phyloP scores from a whole-genome alignment of 1,139 yeast species.

The Hemisphaericaspora subhashii region DNA sequence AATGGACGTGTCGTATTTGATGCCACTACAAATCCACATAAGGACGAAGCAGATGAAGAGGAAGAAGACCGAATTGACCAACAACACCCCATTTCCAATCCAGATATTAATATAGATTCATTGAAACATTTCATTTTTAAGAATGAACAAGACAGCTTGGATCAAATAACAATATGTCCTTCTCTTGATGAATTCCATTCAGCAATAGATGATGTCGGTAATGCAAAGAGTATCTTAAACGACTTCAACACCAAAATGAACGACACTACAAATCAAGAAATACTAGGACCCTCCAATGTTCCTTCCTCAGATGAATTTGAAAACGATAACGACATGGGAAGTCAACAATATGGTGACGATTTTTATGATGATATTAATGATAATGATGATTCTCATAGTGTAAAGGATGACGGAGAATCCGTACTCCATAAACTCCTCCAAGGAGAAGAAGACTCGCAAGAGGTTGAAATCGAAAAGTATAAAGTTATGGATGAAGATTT shows the following conservation, averaged over 20 bases:
- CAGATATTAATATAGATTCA: constrained; percentile 21
- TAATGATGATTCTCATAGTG: constrained; percentile 19
- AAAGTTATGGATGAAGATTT: constrained; percentile 63
- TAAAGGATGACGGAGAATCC: constrained; percentile 22
- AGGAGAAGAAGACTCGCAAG: constrained; percentile 14
- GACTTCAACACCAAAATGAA: constrained; percentile 43
- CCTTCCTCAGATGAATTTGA: constrained; percentile 11
- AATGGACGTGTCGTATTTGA: constrained; percentile 67
- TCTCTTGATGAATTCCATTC: constrained; percentile 57
- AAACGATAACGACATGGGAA: constrained; percentile 31
- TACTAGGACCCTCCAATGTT: constrained; percentile 12
- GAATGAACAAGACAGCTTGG: constrained; percentile 33
- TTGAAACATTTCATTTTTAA: constrained; percentile 28
- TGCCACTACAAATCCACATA: constrained; percentile 37
- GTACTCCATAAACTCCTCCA: constrained; percentile 25
- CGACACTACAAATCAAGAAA: constrained; percentile 9
- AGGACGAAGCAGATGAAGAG: constrained; percentile 10
- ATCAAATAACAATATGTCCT: constrained; percentile 54
- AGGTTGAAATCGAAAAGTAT: constrained; percentile 20
- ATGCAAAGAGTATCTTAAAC: constrained; percentile 53
- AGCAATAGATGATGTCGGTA: constrained; percentile 58
- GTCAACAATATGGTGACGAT: constrained; percentile 30
- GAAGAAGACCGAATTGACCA: constrained; percentile 15
- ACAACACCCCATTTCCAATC: constrained; percentile 12
- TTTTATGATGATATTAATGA: constrained; percentile 20